phyloP scores from a whole-genome alignment of 1,284 basidiomycete species.

The Cutaneotrichosporon sp. region DNA sequence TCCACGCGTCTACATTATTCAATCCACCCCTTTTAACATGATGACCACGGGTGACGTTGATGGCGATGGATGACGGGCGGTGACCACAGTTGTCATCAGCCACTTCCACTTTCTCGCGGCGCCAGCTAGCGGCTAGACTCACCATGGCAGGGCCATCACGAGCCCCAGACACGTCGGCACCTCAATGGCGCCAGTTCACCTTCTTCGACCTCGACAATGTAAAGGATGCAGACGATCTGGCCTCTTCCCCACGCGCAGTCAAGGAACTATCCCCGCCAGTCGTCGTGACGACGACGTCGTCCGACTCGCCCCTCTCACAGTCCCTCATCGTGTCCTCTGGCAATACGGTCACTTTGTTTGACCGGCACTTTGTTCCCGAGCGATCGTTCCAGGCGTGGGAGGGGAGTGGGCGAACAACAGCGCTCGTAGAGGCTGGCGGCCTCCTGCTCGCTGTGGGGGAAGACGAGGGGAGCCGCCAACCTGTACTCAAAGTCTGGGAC shows the following conservation, averaged over 20 bases:
- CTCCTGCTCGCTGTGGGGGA: constrained; percentile 82
- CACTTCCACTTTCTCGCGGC: neutral
- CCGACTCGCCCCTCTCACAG: constrained; percentile 37
- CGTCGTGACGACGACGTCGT: constrained; percentile 40
- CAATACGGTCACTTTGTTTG: constrained; percentile 55
- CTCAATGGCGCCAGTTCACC: constrained; percentile 70
- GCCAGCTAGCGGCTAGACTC: neutral
- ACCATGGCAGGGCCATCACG: constrained; percentile 23
- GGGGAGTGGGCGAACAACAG: constrained; percentile 52
- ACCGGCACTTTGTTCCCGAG: constrained; percentile 69
- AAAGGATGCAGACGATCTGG: constrained; percentile 75
- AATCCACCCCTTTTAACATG: neutral
- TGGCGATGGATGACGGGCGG: neutral
- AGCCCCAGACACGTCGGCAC: constrained; percentile 27
- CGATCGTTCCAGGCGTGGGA: constrained; percentile 75
- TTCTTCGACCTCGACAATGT: constrained; percentile 61
- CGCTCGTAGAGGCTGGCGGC: constrained; percentile 68
- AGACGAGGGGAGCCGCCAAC: constrained; percentile 70
- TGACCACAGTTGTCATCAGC: neutral
- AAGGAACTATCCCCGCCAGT: constrained; percentile 48
- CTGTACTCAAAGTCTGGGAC: constrained; percentile 87
- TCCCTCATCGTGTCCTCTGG: constrained; percentile 44
- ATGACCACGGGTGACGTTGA: constrained; percentile 3
- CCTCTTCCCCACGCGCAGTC: constrained; percentile 71
- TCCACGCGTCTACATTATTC: constrained; percentile 1